A percentile compares a stretch with the other conserved stretches of the same genome.
Conservation (phyloP, 805 yeast species). For the Yamadazyma paraphyllophila region DNA sequence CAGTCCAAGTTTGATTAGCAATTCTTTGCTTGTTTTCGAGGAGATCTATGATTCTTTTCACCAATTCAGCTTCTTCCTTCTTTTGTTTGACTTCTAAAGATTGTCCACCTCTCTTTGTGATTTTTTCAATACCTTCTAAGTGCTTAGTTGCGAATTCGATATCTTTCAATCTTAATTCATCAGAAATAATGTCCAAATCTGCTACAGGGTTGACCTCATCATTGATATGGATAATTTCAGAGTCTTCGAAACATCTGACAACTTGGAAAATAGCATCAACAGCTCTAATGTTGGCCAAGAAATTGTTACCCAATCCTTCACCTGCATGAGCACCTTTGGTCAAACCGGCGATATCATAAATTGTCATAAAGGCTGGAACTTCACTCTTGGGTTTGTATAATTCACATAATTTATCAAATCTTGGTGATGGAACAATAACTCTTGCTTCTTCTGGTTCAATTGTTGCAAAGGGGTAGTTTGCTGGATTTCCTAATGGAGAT, state of each 20-base stretch:
- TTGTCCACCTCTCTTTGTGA: constrained; percentile 85
- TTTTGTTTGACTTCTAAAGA: constrained; percentile 84
- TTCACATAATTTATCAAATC: constrained; percentile 73
- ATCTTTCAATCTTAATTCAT: constrained; percentile 93
- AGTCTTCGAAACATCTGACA: constrained; percentile 96
- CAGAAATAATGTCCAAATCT: constrained; percentile 87
- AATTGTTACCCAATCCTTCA: constrained; percentile 97
- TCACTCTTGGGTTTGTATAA: constrained; percentile 79
- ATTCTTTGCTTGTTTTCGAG: constrained; percentile 86
- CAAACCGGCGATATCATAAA: constrained; percentile 96
- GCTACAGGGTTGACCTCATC: constrained; percentile 67
- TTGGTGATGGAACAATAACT: constrained; percentile 87
- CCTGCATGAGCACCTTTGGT: constrained; percentile 96
- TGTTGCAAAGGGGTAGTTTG: constrained; percentile 97
- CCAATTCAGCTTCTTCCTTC: constrained; percentile 79
- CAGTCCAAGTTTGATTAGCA: constrained; percentile 82
- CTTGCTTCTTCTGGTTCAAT: constrained; percentile 98
- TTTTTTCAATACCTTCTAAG: constrained; percentile 72
- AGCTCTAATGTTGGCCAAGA: constrained; percentile 93
- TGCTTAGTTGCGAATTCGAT: constrained; percentile 89
- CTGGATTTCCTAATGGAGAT: constrained; percentile 93
- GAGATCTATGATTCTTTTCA: constrained; percentile 67
- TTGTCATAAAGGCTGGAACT: constrained; percentile 90
- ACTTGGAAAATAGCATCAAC: constrained; percentile 98
- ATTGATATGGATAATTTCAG: constrained; percentile 92